phyloP scores from a whole-genome alignment of 2,329 filamentous ascomycete species.

The Magnaporthiopsis rhizophila region DNA sequence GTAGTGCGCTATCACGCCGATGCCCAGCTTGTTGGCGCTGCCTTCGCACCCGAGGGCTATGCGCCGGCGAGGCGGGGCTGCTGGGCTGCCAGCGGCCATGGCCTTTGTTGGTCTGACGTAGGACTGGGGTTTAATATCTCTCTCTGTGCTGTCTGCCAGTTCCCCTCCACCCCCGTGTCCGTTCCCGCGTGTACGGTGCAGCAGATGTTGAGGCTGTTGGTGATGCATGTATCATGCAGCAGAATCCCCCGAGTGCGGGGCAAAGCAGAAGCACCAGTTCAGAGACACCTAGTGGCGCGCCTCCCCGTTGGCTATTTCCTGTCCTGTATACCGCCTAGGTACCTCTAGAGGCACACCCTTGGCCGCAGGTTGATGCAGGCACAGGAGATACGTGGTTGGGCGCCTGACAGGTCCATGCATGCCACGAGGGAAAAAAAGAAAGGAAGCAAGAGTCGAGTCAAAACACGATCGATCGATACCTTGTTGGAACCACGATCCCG shows the following conservation, averaged over 20 bases:
- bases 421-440: too few species aligned
- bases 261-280: neutral
- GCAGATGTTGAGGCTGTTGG: neutral
- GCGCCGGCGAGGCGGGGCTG: conserved; percentile 26
- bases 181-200: neutral
- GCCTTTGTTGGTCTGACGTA: neutral
- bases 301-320: neutral
- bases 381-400: neutral
- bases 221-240: neutral
- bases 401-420: neutral
- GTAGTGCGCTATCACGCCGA: conserved; percentile 82
- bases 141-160: too few species aligned
- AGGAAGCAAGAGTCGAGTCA: neutral
- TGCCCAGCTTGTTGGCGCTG: conserved; percentile 94
- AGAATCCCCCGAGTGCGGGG: neutral
- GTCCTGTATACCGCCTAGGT: too few species aligned
- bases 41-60: conserved; percentile 66
- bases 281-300: neutral
- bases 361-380: neutral
- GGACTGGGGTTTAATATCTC: too few species aligned
- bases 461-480: neutral
- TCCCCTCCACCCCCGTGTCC: too few species aligned
- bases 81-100: neutral
- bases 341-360: too few species aligned
- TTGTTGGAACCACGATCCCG: too few species aligned